Conservation (phyloP, 176 grass and related monocot genomes). For the Oryza australiensis region DNA sequence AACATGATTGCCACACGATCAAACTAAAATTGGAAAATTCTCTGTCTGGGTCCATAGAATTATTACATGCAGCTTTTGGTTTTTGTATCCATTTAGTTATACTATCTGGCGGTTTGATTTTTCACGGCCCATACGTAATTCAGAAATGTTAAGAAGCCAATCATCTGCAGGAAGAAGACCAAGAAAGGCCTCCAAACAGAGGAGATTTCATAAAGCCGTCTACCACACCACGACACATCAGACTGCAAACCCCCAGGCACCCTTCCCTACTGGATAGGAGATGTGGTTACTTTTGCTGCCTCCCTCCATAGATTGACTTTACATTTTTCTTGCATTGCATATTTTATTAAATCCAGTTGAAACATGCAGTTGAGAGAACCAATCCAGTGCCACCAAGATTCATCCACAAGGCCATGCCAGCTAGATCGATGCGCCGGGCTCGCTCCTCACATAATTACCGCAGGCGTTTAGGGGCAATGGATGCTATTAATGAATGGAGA, state of each 20-base stretch:
- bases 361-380: conserved; percentile 43
- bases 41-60: conserved; percentile 15
- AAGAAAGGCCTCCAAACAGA: conserved; percentile 37
- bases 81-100: conserved; percentile 11
- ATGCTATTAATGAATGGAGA: conserved; percentile 56
- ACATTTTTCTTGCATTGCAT: conserved; percentile 27
- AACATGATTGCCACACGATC: background rate
- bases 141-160: background rate
- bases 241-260: conserved; percentile 42
- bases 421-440: conserved; percentile 47
- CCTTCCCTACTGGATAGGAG: conserved; percentile 41
- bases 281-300: conserved; percentile 33
- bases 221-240: conserved; percentile 43
- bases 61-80: background rate
- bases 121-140: background rate
- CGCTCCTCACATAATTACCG: conserved; percentile 40
- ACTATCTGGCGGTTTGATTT: conserved; percentile 8
- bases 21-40: background rate
- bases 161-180: conserved; percentile 39
- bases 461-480: conserved; percentile 37
- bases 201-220: conserved; percentile 43
- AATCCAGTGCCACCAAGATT: conserved; percentile 46
- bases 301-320: conserved; percentile 1
- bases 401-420: conserved; percentile 43
- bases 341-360: conserved; percentile 6